Conservation (phyloP, 2,329 filamentous ascomycete species). For the Fusarium foetens region DNA sequence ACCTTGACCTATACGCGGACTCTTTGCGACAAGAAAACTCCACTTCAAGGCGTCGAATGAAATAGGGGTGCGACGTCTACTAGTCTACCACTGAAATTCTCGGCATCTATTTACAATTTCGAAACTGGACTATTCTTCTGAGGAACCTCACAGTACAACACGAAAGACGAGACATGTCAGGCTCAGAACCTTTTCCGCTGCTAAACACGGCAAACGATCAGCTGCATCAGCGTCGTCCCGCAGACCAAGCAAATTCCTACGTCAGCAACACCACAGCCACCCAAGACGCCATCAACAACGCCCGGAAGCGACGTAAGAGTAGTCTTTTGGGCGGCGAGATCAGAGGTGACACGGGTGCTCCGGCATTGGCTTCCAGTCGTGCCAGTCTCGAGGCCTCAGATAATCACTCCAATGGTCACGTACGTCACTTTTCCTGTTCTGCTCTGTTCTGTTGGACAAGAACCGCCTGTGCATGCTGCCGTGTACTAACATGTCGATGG, state of each 20-base stretch:
- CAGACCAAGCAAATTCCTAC: slow-evolving; percentile 45
- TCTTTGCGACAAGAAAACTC: slow-evolving; percentile 19
- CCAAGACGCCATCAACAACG: slow-evolving; percentile 48
- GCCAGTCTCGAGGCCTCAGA: slow-evolving; percentile 54
- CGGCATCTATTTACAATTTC: neutral
- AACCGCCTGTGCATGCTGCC: neutral
- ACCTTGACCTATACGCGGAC: neutral
- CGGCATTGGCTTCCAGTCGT: slow-evolving; percentile 63
- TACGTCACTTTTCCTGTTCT: slow-evolving; percentile 16
- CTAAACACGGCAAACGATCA: slow-evolving; percentile 63
- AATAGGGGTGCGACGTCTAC: slow-evolving; percentile 32
- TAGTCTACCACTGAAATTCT: slow-evolving; percentile 2
- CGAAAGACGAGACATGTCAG: slow-evolving; percentile 53
- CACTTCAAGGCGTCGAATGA: slow-evolving; percentile 15
- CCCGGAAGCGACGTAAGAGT: slow-evolving; percentile 65
- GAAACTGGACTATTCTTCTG: neutral
- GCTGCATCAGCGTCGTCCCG: slow-evolving; percentile 51
- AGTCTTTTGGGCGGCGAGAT: slow-evolving; percentile 65
- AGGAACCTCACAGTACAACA: neutral
- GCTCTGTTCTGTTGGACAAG: neutral
- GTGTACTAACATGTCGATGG: slow-evolving; percentile 16
- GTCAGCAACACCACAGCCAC: slow-evolving; percentile 36
- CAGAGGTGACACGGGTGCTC: slow-evolving; percentile 65
- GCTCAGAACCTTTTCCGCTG: slow-evolving; percentile 65
- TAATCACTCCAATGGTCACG: slow-evolving; percentile 22